Base-by-base conservation (phyloP, 164 flowering plant genomes). In the Magnolia officinalis region DNA sequence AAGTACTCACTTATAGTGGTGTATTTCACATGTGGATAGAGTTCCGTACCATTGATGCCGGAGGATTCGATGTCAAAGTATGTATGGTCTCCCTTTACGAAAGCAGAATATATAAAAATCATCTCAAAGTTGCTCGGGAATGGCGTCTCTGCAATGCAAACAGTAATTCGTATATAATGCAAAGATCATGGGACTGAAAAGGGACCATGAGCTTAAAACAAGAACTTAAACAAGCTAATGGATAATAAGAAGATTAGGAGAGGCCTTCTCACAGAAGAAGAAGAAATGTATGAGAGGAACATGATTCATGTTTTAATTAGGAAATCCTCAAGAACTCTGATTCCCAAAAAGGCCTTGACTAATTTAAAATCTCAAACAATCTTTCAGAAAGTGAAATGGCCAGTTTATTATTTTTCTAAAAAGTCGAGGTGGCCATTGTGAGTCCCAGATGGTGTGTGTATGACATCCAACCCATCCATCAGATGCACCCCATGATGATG, bases 41-140 rank as follows among this genome's bases (percentile, higher is more conserved):
- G 87, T 70, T 87, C 76, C 9, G 90, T 84, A 49, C 91, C 97
- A 23, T 91, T 90, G 24, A 85, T 77, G 14, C 95, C 95, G 1
- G 86, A 82, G 55, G 83, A 37, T 51, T 88, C 85, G 37, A 94
- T 89, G 76, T 88, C 89, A 50, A 88, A 92, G 84, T 88, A 88
- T 1, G 91, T 91, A 23, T 92, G 96, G 78, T 94, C 97, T 49
- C 98, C 98, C 77, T 88, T 91, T 18, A 94, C 78, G 76, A 92
- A 94, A 19, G 84, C 89, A 2, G 95, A 90, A 82, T 91, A 89
- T 82, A 88, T 80, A 78, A 92, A 92, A 4, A 91, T 75, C 86
- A 90, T 72, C 65, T 81, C 83, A 88, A 84, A 82, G 88, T 89
- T 91, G 75, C 85, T 83, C 20, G 97, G 97, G 73, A 86, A 89